Conservation (phyloP, 2,329 filamentous ascomycete species). For the Phialophora verrucosa region DNA sequence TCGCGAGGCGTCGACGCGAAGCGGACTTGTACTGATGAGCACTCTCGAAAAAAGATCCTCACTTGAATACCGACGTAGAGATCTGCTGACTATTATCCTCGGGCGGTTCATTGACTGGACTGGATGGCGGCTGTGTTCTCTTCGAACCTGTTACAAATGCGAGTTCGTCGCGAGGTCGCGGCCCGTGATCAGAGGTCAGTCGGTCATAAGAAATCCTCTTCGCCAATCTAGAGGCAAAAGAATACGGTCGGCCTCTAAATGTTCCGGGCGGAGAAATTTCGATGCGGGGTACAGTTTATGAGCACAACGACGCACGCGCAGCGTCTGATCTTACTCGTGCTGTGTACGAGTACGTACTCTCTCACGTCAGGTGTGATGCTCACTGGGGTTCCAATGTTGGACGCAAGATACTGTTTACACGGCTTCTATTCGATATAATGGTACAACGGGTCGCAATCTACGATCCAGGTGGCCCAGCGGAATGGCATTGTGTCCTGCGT, state of each 20-base stretch:
- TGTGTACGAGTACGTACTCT: too few relatives aligned
- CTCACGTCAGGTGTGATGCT: too few relatives aligned
- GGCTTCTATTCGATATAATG: too few relatives aligned
- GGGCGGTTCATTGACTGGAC: conserved; percentile 2
- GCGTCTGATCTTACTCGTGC: too few relatives aligned
- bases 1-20: not conserved
- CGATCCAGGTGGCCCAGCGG: too few relatives aligned
- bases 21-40: not conserved
- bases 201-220: not conserved
- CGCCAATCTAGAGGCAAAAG: not conserved
- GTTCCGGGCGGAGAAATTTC: not conserved
- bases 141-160: too few relatives aligned
- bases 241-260: too few relatives aligned
- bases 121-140: conserved; percentile 1
- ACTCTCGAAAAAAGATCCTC: not conserved
- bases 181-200: not conserved
- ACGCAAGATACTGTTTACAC: too few relatives aligned
- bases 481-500: too few relatives aligned
- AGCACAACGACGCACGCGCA: too few relatives aligned
- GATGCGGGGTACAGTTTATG: not conserved
- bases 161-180: not conserved
- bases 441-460: too few relatives aligned
- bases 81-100: not conserved
- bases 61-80: not conserved
- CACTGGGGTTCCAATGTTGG: too few relatives aligned